Evolutionary conservation across 176 grass and related monocot species (phyloP), one percentile per base, ranked within the genome.

Genomic region (Rhynchospora pubera): DNA sequence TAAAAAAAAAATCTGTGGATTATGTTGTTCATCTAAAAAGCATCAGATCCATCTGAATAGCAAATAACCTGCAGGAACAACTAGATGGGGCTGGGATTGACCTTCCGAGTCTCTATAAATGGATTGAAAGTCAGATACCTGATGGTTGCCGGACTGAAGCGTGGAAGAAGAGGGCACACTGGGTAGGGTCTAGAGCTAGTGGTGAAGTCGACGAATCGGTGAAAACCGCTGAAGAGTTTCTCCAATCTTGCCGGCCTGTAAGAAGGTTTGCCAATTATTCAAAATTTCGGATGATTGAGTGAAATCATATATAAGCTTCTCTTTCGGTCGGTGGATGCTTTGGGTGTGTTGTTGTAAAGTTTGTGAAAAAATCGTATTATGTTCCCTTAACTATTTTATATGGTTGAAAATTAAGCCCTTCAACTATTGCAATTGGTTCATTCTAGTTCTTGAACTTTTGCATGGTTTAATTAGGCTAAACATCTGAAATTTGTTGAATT

Each of bases 1-100:
- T 57, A 83, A 22, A 42, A 51, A 14, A n/a, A n/a, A n/a, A n/a
- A n/a, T 53, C 16, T 55, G 42, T 82, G 47, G 9, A 45, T 7
- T 70, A 65, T 16, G 15, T 57, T 34, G 18, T 70, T n/a, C 70
- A 8, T 32, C 24, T 16, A 18, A 18, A 30, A 55, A 55, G 18
- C 32, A 34, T 65, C 32, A 13, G 24, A 51, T 9, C 59, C 58
- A 82, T 44, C 56, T 78, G 23, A 67, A 42, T 23, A 16, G 28
- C 57, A 88, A 84, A 78, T 83, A 24, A 64, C 79, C 73, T 65
- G 77, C 69, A 98, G 96, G 96, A 98, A 77, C 85, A 91, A 93
- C 89, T 98, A 69, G 92, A 95, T 91, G 96, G 89, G 72, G 92
- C 96, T 88, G 96, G 96, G 16, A 71, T 98, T 85, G 92, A 98